Evolutionary conservation across 2,329 filamentous ascomycete species (phyloP), one percentile per base, ranked within the genome.

Genomic region (Calonectria pteridis): DNA sequence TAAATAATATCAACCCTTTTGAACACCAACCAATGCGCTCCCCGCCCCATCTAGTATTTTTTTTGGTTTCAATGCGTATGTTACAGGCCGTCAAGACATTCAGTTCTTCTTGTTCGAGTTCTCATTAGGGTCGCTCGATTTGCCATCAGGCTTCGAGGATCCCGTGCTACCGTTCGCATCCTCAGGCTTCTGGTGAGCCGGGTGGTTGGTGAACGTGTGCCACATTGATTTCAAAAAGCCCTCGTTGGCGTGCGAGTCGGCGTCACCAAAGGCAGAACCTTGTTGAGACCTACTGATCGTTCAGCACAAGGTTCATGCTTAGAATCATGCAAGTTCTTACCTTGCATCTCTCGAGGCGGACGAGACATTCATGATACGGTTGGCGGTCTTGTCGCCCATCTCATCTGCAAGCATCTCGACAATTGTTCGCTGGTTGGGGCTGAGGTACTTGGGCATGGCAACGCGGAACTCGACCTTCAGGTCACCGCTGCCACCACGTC

Each of bases 351-450:
- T 81, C 31, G 80, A 80, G 64, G 80, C 78, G 28, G 83, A 84
- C 35, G 82, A 82, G 71, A 98, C 87, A 81, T 97, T 96, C 95
- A 99, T 98, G 71, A 98, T 91, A 58, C 97, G 91, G 87, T 95
- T 97, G 40, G 97, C 97, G 33, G 91, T 95, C 87, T 96, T 95
- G 85, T 99, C 97, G 49, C 91, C 93, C 92, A 99, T 94, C 87
- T 99, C 97, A 80, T 99, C 96, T 9, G 97, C 97, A 77, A 99
- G 91, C 91, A 98, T 96, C 87, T 99, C 97, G 55, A 98, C 87
- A 73, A 99, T 94, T 0, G 95, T 97, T 68, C 97, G 91, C 87
- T 99, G 96, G 86, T 98, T 98, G 58, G 94, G 91, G 69, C 91
- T 95, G 77, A 99, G 89, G 81, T 96, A 98, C 86, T 98, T 98